These are phyloP conservation scores for Avicennia marina DNA, from an alignment of 257 asterid species.

Conservation along the genomic window DNA sequence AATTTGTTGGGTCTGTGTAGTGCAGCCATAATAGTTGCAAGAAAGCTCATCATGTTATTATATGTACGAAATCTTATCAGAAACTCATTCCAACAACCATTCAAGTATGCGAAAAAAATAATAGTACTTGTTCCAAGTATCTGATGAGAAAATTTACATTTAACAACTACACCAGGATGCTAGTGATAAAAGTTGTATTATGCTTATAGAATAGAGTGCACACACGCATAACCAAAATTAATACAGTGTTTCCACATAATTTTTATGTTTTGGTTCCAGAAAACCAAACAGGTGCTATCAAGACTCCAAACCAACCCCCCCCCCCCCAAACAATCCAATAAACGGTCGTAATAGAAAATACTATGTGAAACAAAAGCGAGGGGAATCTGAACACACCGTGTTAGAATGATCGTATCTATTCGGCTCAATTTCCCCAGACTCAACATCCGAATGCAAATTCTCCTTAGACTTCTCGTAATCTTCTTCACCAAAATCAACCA, in stretches of 20 bases:
- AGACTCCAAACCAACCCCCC: too few relatives aligned
- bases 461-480: slow-evolving; percentile 27
- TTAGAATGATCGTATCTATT: slow-evolving; percentile 26
- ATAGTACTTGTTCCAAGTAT: too few relatives aligned
- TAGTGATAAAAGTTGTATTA: too few relatives aligned
- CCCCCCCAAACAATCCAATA: too few relatives aligned
- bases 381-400: slow-evolving; percentile 70
- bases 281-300: too few relatives aligned
- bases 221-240: too few relatives aligned
- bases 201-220: too few relatives aligned
- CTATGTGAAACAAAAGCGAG: slow-evolving; percentile 10
- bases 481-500: slow-evolving; percentile 16
- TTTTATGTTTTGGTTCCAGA: too few relatives aligned
- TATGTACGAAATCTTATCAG: slow-evolving; percentile 17
- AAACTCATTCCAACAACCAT: slow-evolving; percentile 15
- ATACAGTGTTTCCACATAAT: too few relatives aligned
- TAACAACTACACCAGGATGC: too few relatives aligned
- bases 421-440: slow-evolving; percentile 40
- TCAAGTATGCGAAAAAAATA: too few relatives aligned
- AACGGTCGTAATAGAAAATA: background rate
- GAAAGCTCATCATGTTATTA: slow-evolving; percentile 20
- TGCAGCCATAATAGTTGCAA: slow-evolving; percentile 33
- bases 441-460: slow-evolving; percentile 37
- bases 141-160: too few relatives aligned
- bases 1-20: slow-evolving; percentile 34